These are phyloP conservation scores for Phytopythium oedochilum DNA, from an alignment of 352 stramenopile genomes.

Conservation along the genomic window DNA sequence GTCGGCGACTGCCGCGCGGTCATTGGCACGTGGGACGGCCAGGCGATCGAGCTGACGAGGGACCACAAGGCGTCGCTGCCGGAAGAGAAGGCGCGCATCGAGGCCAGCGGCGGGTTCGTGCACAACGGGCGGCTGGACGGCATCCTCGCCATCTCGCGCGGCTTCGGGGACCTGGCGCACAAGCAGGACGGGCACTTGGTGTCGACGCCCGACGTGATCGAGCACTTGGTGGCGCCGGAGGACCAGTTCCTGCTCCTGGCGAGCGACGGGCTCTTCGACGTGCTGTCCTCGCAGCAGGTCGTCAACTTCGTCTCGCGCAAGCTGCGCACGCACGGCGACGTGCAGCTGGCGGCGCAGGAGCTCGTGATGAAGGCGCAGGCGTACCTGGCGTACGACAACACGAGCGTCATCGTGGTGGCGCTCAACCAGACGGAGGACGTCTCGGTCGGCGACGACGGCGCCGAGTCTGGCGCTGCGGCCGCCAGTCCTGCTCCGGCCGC, in stretches of 20 bases:
- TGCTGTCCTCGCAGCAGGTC: conserved; percentile 86
- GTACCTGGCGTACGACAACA: conserved; percentile 90
- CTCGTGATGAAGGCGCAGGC: conserved; percentile 85
- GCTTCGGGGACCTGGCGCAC: conserved; percentile 88
- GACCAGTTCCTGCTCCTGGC: conserved; percentile 90
- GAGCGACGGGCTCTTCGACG: conserved; percentile 91
- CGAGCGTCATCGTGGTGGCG: conserved; percentile 85
- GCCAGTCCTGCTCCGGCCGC: background rate
- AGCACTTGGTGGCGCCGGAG: conserved; percentile 45
- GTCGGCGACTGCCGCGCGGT: conserved; percentile 90
- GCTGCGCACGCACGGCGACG: conserved; percentile 82
- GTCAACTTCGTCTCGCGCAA: conserved; percentile 91
- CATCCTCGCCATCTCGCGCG: conserved; percentile 82
- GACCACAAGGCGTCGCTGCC: conserved; percentile 86
- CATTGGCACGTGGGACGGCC: conserved; percentile 64
- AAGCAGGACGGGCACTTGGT: conserved; percentile 87
- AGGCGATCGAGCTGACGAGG: conserved; percentile 75
- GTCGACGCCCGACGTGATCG: conserved; percentile 74
- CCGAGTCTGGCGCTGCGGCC: background rate
- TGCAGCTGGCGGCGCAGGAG: conserved; percentile 86
- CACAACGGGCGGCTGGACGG: conserved; percentile 87
- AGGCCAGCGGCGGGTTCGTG: conserved; percentile 78
- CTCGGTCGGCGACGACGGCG: background rate
- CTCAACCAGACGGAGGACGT: conserved; percentile 62
- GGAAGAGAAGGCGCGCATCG: conserved; percentile 75